Evolutionary conservation across 805 yeast genomes (phyloP).

Genomic region (Jamesozyma spencerorum): DNA sequence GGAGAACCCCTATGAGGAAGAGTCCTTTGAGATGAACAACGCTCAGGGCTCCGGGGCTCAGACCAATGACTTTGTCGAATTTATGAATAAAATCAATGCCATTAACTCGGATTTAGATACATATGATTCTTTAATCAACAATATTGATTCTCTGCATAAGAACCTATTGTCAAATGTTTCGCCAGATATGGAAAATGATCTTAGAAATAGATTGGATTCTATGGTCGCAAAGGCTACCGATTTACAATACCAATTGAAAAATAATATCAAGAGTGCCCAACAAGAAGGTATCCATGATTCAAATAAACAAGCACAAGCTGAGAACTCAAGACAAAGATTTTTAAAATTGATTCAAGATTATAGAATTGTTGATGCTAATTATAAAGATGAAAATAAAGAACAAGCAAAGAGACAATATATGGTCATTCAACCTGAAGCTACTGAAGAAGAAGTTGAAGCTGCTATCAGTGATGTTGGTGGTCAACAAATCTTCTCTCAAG

Average conservation of each 20-base stretch:
- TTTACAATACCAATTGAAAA: conserved; percentile 65
- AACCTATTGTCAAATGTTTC: conserved; percentile 65
- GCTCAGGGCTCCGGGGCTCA: conserved; percentile 22
- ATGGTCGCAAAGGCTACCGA: conserved; percentile 70
- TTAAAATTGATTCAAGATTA: conserved; percentile 79
- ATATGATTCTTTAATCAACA: conserved; percentile 59
- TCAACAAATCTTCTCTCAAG: conserved; percentile 91
- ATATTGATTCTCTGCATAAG: conserved; percentile 62
- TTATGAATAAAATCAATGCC: conserved; percentile 59
- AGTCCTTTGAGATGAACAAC: conserved; percentile 2
- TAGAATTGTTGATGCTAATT: conserved; percentile 76
- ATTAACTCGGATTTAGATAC: conserved; percentile 62
- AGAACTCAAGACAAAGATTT: conserved; percentile 75
- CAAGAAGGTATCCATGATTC: conserved; percentile 59
- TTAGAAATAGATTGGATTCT: conserved; percentile 68
- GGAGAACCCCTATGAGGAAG: conserved; percentile 16
- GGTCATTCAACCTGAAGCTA: conserved; percentile 79
- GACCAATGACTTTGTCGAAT: conserved; percentile 44
- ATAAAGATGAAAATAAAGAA: conserved; percentile 71
- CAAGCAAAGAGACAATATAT: conserved; percentile 90
- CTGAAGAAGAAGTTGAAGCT: conserved; percentile 72
- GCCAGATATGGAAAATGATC: conserved; percentile 56
- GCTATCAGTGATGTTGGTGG: conserved; percentile 79
- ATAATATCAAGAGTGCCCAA: conserved; percentile 69
- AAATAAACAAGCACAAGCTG: conserved; percentile 84